These are phyloP conservation scores for Aspergillus nanangensis DNA, from an alignment of 495 filamentous ascomycete genomes.

Conservation along the genomic window DNA sequence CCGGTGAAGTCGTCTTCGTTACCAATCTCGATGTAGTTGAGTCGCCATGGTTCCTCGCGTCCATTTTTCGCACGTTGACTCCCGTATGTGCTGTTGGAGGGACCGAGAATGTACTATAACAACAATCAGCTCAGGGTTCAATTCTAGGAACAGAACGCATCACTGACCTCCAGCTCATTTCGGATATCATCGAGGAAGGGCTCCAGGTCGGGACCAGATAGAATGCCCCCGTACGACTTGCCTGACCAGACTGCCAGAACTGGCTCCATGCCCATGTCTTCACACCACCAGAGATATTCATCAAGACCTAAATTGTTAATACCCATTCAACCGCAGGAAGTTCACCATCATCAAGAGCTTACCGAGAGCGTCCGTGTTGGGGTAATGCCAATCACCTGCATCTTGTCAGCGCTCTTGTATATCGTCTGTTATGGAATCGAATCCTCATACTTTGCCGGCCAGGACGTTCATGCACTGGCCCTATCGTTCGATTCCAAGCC, in stretches of 20 bases:
- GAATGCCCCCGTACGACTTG: constrained; percentile 51
- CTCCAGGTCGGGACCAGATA: constrained; percentile 27
- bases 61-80: constrained; percentile 39
- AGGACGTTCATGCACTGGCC: constrained; percentile 56
- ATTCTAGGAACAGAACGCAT: too few relatives aligned
- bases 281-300: constrained; percentile 64
- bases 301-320: constrained; percentile 21
- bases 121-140: too few relatives aligned
- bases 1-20: constrained; percentile 51
- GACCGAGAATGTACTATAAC: constrained; percentile 27
- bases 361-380: constrained; percentile 59
- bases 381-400: constrained; percentile 55
- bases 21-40: constrained; percentile 50
- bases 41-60: constrained; percentile 37
- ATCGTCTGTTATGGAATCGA: not conserved
- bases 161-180: constrained; percentile 54
- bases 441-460: constrained; percentile 41
- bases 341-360: not conserved
- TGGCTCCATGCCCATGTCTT: constrained; percentile 56
- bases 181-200: constrained; percentile 53
- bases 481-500: constrained; percentile 68
- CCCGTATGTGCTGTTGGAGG: constrained; percentile 31
- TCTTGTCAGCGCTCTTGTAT: too few relatives aligned
- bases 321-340: not conserved
- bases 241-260: constrained; percentile 57